These are phyloP conservation scores for Nyssa sinensis DNA, from an alignment of 148 eudicot species.

Conservation along the genomic window DNA sequence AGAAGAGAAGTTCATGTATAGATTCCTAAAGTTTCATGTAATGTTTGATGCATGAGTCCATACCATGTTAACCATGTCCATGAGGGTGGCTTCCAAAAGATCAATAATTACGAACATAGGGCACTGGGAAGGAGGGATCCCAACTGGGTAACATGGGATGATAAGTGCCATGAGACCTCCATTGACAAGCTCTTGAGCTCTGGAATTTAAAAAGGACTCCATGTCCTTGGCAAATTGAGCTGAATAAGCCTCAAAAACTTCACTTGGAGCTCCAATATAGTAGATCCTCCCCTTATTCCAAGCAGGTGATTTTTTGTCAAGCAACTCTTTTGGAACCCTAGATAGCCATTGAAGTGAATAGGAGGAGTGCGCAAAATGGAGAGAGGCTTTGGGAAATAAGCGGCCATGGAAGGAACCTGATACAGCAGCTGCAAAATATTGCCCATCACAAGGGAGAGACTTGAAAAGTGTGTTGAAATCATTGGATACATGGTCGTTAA, in stretches of 20 bases:
- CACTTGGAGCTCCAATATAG: conserved; percentile 9
- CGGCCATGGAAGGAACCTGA: background rate
- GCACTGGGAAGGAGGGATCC: background rate
- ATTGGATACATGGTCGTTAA: no score
- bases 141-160: conserved; percentile 10
- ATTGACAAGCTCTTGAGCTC: conserved; percentile 23
- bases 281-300: conserved; percentile 20
- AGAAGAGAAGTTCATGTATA: no score
- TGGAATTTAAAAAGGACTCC: conserved; percentile 13
- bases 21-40: no score
- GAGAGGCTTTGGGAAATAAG: conserved; percentile 7
- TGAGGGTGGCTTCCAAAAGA: conserved; percentile 17
- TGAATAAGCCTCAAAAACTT: conserved; percentile 15
- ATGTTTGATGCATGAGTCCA: no score
- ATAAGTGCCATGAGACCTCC: conserved; percentile 26
- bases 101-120: no score
- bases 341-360: conserved; percentile 31
- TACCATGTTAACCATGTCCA: conserved; percentile 21
- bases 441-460: no score
- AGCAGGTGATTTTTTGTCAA: background rate
- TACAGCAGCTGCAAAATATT: no score
- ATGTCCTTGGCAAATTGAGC: conserved; percentile 17
- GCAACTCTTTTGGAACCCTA: conserved; percentile 9
- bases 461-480: no score
- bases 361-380: conserved; percentile 22